These are phyloP conservation scores for Chalara sp. DNA, from an alignment of 2,329 filamentous ascomycete genomes.

Conservation along the genomic window DNA sequence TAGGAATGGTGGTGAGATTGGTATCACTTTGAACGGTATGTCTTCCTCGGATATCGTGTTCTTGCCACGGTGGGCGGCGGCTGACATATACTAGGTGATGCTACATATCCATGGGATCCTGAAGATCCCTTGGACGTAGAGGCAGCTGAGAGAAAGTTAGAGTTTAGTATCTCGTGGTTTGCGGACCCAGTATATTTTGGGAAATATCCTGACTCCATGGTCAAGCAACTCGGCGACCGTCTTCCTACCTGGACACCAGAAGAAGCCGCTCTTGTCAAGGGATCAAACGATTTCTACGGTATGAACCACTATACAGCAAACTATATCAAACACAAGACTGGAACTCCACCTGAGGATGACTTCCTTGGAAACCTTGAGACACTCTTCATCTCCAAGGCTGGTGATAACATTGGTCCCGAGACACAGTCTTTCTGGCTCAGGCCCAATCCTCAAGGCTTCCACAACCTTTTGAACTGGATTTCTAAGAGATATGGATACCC, in stretches of 20 bases:
- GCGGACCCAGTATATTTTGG: slow-evolving; percentile 82
- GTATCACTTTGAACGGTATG: slow-evolving; percentile 76
- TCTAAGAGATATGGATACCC: slow-evolving; percentile 70
- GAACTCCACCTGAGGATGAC: slow-evolving; percentile 56
- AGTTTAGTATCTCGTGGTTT: slow-evolving; percentile 85
- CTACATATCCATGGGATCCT: slow-evolving; percentile 75
- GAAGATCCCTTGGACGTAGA: slow-evolving; percentile 68
- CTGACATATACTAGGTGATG: slow-evolving; percentile 50
- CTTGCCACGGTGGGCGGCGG: too few relatives aligned
- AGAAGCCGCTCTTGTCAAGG: slow-evolving; percentile 67
- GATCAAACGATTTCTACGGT: slow-evolving; percentile 90
- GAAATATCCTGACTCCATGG: slow-evolving; percentile 78
- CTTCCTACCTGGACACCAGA: slow-evolving; percentile 69
- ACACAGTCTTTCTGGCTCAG: slow-evolving; percentile 79
- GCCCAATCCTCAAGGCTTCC: slow-evolving; percentile 69
- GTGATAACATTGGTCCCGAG: slow-evolving; percentile 70
- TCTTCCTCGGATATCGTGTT: neutral
- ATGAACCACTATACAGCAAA: slow-evolving; percentile 94
- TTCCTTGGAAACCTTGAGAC: slow-evolving; percentile 70
- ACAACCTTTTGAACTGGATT: slow-evolving; percentile 69
- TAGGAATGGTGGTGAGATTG: slow-evolving; percentile 67
- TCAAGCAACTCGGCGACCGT: slow-evolving; percentile 69
- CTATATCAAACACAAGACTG: slow-evolving; percentile 69
- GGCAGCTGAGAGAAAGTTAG: slow-evolving; percentile 73
- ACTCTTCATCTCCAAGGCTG: slow-evolving; percentile 62